Percentiles rank a stretch among this genome's conserved stretches.
phyloP scores from a whole-genome alignment of 2,329 filamentous ascomycete genomes.

The Colletotrichum tabaci region DNA sequence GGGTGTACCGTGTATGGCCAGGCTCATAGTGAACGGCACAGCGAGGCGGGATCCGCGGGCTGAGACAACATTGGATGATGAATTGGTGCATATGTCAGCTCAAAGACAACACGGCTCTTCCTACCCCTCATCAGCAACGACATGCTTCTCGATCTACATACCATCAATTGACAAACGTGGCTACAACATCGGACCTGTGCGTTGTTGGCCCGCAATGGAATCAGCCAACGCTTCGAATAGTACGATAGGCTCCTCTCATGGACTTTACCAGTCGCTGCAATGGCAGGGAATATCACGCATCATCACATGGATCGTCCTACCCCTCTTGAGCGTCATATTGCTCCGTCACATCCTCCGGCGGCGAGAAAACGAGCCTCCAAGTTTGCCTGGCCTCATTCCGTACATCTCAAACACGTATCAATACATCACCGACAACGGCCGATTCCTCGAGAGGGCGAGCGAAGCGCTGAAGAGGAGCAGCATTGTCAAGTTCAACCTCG shows the following conservation, averaged over 20 bases:
- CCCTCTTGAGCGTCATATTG: neutral
- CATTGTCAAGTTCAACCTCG: slow-evolving; percentile 35
- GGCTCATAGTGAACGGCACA: no score
- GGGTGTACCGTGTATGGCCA: no score
- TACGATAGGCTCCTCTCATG: neutral
- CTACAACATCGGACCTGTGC: neutral
- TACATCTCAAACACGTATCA: slow-evolving; percentile 41
- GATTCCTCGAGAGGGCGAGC: slow-evolving; percentile 36
- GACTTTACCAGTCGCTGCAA: neutral
- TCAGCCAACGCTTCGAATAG: neutral
- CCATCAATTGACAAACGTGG: no score
- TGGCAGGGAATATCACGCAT: neutral
- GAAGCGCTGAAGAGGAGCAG: slow-evolving; percentile 2
- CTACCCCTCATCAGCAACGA: no score
- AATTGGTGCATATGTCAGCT: no score
- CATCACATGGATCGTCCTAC: neutral
- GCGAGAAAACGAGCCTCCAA: neutral
- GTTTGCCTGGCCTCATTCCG: slow-evolving; percentile 23
- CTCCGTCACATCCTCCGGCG: neutral
- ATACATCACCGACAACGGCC: slow-evolving; percentile 39
- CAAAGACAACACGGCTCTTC: no score
- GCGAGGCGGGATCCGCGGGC: no score
- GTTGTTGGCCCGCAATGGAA: neutral
- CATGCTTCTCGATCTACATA: no score
- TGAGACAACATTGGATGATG: no score